Evolutionary conservation across 2,329 filamentous ascomycete species (phyloP), one percentile per base, ranked within the genome.

Genomic region (Niveomyces coronatus): DNA sequence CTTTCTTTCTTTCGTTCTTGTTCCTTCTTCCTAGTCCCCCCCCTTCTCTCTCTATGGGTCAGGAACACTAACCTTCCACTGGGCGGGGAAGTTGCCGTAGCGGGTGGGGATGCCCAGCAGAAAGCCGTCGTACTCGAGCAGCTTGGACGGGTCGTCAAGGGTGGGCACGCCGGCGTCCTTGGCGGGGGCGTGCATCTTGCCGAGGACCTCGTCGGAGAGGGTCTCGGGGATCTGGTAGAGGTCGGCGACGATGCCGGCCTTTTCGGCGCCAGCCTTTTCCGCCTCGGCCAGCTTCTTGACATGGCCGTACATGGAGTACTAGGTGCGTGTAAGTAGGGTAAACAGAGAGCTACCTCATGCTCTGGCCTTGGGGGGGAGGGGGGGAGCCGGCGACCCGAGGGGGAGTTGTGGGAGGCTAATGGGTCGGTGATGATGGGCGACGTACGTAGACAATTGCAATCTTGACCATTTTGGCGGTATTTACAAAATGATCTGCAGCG

Each of bases 261-360:
- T 77, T 67, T 88, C 81, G 55, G 95, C 85, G 57, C 91, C 91
- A 55, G 74, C 78, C 72, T 88, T 84, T 71, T 96, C 88, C 47
- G 87, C 86, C 62, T 91, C 79, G 54, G 89, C 91, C 53, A 95
- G 63, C 57, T 79, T 66, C 64, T 73, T 68, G 64, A 95, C 82
- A 67, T 95, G 88, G 65, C 91, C 89, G 67, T 91, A 94, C 76
- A 87, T 84, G 49, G 86, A 93, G 70, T 94, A 94, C 85, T 91
- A 45, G 23, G n/a, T 3, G 28, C 14, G 19, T 20, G 26, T 20
- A 19, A 29, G 31, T 19, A 26, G 14, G 11, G 8, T 9, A 23
- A 6, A 9, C 9, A 8, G 7, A 5, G 24, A 30, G 22, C 27
- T 31, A 23, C 28, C 43, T 50, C 39, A 50, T n/a, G n/a, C n/a